Evolutionary conservation across 2,329 filamentous ascomycete genomes (phyloP), one percentile per base, ranked within the genome.

Genomic region (Neurospora sp.): DNA sequence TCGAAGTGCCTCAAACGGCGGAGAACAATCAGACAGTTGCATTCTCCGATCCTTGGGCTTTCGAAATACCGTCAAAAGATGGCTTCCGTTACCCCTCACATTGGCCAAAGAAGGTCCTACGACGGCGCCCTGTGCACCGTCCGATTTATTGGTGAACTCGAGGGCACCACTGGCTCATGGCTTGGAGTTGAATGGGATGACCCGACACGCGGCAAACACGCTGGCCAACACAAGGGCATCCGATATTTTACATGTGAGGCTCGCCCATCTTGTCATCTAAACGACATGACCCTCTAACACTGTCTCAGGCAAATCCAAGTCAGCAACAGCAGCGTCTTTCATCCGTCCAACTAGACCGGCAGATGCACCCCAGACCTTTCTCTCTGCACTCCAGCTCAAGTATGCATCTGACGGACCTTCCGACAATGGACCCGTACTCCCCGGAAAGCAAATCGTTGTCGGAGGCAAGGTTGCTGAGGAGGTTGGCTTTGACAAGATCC

Each of bases 101-200:
- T 90, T 72, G 92, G 92, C 68, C 89, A 96, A 80, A 89, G 96
- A 15, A 83, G 95, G 52, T 97, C 92, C 3, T 96, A 92, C 76
- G 89, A 91, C 74, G 88, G 88, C 39, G 88, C 88, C 23, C 81
- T 91, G 57, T 97, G 94, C 80, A 98, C 95, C 0, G 86, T 98
- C 70, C 89, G 93, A 72, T 98, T 94, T 77, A 81, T 92, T 72
- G 96, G 96, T 65, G 80, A 86, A 40, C 91, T 98, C 8, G 84
- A 87, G 67, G 92, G 91, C 74, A 94, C 93, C 8, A 84, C 87
- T 62, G 92, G 93, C 67, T 83, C 86, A 72, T 98, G 95, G 94
- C 86, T 98, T 40, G 96, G 96, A 66, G 92, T 98, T 66, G 96
- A 99, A 85, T 99, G 96, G 96, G 95, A 98, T 80, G 92, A 97